Evolutionary conservation across 495 filamentous ascomycete species (phyloP).

Genomic region (Chlorociboria aeruginascens): DNA sequence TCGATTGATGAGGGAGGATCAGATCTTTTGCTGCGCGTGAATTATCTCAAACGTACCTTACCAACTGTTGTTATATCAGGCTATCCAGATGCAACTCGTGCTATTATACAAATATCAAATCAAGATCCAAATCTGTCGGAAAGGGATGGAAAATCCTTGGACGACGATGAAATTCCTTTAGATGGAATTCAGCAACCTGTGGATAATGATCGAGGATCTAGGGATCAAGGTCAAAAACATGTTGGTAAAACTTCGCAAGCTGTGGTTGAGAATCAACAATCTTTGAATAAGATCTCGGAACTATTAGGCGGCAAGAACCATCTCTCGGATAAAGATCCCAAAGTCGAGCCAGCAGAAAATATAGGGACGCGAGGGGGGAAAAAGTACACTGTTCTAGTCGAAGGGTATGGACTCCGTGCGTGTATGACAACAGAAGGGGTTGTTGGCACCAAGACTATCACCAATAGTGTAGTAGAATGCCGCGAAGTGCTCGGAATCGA

Average conservation of each 20-base stretch:
- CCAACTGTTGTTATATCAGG: conserved; percentile 73
- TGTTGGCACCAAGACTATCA: conserved; percentile 53
- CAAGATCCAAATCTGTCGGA: conserved; percentile 4
- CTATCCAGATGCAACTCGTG: conserved; percentile 72
- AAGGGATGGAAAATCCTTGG: too few relatives aligned
- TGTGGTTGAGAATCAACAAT: too few relatives aligned
- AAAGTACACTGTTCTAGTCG: conserved; percentile 67
- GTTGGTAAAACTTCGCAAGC: too few relatives aligned
- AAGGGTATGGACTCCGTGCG: conserved; percentile 79
- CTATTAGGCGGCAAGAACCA: too few relatives aligned
- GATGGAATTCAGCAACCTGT: too few relatives aligned
- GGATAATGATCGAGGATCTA: too few relatives aligned
- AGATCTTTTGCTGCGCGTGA: conserved; percentile 71
- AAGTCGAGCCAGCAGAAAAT: too few relatives aligned
- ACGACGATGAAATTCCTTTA: too few relatives aligned
- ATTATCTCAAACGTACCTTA: conserved; percentile 69
- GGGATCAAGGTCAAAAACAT: too few relatives aligned
- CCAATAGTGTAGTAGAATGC: conserved; percentile 88
- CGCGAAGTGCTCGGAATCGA: conserved; percentile 93
- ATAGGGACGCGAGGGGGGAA: conserved; percentile 19
- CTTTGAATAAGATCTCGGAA: too few relatives aligned
- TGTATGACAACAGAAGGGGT: conserved; percentile 93
- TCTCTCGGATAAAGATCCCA: too few relatives aligned
- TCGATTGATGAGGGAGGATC: conserved; percentile 35
- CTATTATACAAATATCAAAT: conserved; percentile 65